Base-by-base conservation (phyloP, 441 rosid genomes). In the Erodium chrysanthum region DNA sequence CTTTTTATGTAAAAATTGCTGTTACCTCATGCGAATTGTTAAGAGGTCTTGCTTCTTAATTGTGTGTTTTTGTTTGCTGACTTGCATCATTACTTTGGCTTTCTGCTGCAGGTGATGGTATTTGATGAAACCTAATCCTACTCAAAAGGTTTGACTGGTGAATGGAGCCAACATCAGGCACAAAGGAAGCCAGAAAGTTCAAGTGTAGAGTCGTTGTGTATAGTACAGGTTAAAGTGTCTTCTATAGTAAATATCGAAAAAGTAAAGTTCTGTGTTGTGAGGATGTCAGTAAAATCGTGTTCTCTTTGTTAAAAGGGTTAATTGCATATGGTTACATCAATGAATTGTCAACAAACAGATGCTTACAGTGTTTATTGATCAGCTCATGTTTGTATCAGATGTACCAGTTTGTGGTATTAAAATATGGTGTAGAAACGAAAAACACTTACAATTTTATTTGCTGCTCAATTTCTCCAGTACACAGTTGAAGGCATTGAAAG, bases 391-490 rank as follows among this genome's bases (percentile, higher is more conserved):
- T 35, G 10, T 35, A 35, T 35, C 40, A 7, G 40, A 35, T 31
- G 35, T 6, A 31, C 7, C 35, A 31, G 35, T 31, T 31, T 31
- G n/a, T n/a, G n/a, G n/a, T n/a, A n/a, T n/a, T n/a, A n/a, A n/a
- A n/a, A n/a, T n/a, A n/a, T n/a, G n/a, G n/a, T n/a, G n/a, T n/a
- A n/a, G n/a, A n/a, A n/a, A n/a, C n/a, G n/a, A n/a, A n/a, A n/a
- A n/a, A n/a, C n/a, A n/a, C n/a, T n/a, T n/a, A n/a, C n/a, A 46
- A 10, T n/a, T 17, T 40, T 5, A 37, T 46, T 64, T 42, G 11
- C 60, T 68, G n/a, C 64, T 63, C 7, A 18, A 71, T 67, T 61
- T 69, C 70, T 44, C 64, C 20, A 59, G n/a, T 11, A 46, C 52
- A 46, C 52, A 12, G 12, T 4, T 46, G 15, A 46, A 14, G 52